These are phyloP conservation scores for Phalaenopsis hybrid DNA, from an alignment of 116 monocot genomes.

Conservation along the genomic window DNA sequence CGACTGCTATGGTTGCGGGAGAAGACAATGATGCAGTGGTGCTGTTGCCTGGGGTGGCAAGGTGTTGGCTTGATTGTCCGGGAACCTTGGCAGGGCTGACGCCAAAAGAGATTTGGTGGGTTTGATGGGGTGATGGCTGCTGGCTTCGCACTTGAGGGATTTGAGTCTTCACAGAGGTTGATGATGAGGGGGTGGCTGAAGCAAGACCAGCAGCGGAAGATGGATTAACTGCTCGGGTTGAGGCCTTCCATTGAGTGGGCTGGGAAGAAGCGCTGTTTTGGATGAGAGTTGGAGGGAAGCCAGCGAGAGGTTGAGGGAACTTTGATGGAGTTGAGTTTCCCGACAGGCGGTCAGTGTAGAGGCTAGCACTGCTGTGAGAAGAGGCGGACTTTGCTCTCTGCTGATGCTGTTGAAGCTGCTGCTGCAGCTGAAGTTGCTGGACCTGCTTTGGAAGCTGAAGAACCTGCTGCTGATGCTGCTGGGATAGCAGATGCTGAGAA, in stretches of 20 bases:
- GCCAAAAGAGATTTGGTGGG: slow-evolving; percentile 40
- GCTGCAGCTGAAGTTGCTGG: slow-evolving; percentile 16
- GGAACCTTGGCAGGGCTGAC: slow-evolving; percentile 21
- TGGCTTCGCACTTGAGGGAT: slow-evolving; percentile 17
- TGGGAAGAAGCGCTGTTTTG: slow-evolving; percentile 19
- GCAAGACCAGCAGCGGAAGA: not conserved
- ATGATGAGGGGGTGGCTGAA: slow-evolving; percentile 3
- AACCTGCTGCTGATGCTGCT: slow-evolving; percentile 22
- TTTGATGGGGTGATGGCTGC: slow-evolving; percentile 20
- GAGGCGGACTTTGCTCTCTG: slow-evolving; percentile 21
- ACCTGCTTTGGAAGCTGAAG: slow-evolving; percentile 32
- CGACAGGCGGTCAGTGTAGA: slow-evolving; percentile 16
- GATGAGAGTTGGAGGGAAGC: slow-evolving; percentile 25
- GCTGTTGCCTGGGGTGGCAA: slow-evolving; percentile 14
- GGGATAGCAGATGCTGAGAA: slow-evolving; percentile 13
- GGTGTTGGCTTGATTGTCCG: not conserved
- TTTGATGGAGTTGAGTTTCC: slow-evolving; percentile 9
- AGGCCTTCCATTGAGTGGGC: slow-evolving; percentile 33
- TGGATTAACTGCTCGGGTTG: slow-evolving; percentile 4
- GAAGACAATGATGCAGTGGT: slow-evolving; percentile 19
- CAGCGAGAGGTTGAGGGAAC: slow-evolving; percentile 26
- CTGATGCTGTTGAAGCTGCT: slow-evolving; percentile 15
- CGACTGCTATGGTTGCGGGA: slow-evolving; percentile 21
- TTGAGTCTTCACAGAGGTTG: slow-evolving; percentile 18
- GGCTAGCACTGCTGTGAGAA: slow-evolving; percentile 10